Base-by-base conservation (phyloP, 768 basidiomycete species). In the Cystoderma amianthinum region DNA sequence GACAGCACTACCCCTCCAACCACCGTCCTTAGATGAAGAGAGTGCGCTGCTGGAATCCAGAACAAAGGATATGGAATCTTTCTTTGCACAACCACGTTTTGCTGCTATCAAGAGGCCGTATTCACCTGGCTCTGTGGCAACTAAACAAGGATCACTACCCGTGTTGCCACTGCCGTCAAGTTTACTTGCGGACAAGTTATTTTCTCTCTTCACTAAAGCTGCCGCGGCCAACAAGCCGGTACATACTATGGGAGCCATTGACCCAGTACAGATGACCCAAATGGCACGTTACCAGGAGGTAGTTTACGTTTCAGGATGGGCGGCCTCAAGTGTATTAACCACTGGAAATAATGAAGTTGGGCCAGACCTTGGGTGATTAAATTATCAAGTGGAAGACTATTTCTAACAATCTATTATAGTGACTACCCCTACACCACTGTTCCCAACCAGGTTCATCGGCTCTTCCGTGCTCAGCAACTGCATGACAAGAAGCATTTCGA, bases 201-300 rank as follows among this genome's bases (percentile, higher is more conserved):
- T 77, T 58, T n/a, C n/a, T 22, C 17, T 42, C 25, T 41, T 21
- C 39, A n/a, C 4, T 41, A n/a, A 51, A 97, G 95, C 16, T 82
- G 76, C 78, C 17, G 72, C 68, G 25, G 74, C 74, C 28, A 74
- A 75, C 21, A 68, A 69, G 48, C 90, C 92, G 0, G 76, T 95
- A 10, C 87, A 90, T 52, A 95, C 93, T 1, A 82, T 94, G 78
- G 92, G 92, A 30, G 91, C 89, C 3, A 85, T 99, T 49, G 96
- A 99, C 61, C 90, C 94, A 0, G 92, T 99, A 4, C 96, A 99
- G 64, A 78, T 97, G 37, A 97, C 94, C 0, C 96, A 99, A 65
- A 99, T 99, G 96, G 94, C 95, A 18, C 89, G 88, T 59, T 89
- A 97, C 62, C 85, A 98, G 51, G 96, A 98, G 66, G 97, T 95